phyloP scores from a whole-genome alignment of 129 eudicot genomes.

The Flaveria trinervia region DNA sequence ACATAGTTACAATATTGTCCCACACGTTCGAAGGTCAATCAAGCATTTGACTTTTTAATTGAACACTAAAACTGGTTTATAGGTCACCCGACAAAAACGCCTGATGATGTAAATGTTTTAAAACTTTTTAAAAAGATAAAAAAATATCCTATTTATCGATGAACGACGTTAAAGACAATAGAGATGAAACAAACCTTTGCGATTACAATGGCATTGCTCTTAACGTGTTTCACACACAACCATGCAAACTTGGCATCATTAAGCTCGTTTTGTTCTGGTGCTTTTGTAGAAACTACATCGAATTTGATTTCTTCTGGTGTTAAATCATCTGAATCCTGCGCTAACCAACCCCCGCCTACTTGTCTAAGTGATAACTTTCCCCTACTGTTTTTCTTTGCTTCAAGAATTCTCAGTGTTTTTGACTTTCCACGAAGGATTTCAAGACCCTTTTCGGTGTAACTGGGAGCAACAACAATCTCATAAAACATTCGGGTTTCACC shows the following conservation, averaged over 20 bases:
- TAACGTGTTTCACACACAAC: slow-evolving; percentile 96
- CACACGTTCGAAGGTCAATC: background rate
- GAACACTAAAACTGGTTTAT: background rate
- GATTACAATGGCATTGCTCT: slow-evolving; percentile 92
- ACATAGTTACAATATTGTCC: background rate
- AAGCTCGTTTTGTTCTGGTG: slow-evolving; percentile 65
- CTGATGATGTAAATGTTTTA: background rate
- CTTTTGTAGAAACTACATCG: slow-evolving; percentile 60
- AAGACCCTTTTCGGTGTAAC: slow-evolving; percentile 78
- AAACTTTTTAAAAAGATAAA: background rate
- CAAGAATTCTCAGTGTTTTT: slow-evolving; percentile 86
- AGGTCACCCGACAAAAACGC: background rate
- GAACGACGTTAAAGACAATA: background rate
- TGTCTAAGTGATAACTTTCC: slow-evolving; percentile 95
- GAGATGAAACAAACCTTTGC: slow-evolving; percentile 62
- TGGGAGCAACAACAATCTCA: slow-evolving; percentile 96
- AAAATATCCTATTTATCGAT: background rate
- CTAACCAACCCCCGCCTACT: slow-evolving; percentile 99
- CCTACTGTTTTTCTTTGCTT: slow-evolving; percentile 71
- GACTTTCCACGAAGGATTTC: slow-evolving; percentile 97
- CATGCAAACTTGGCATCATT: slow-evolving; percentile 84
- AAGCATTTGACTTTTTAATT: background rate
- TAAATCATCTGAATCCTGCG: slow-evolving; percentile 89
- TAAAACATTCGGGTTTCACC: slow-evolving; percentile 96
- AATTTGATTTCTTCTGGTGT: slow-evolving; percentile 81